Evolutionary conservation across 2,329 filamentous ascomycete species (phyloP).

Genomic region (Calonectria naviculata): DNA sequence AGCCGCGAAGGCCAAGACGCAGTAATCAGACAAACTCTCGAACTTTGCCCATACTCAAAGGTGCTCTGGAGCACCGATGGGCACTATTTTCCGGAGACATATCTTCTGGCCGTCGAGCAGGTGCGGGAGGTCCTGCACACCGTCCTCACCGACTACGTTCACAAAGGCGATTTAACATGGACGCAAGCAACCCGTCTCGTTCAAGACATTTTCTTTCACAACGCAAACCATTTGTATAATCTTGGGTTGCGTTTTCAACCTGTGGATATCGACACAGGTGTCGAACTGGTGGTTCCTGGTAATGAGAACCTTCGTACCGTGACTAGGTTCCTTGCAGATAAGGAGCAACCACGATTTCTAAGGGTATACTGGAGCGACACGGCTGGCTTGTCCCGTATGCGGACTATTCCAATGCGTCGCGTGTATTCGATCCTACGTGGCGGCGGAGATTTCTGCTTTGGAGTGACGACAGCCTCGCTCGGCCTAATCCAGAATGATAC

Average conservation of each 20-base stretch:
- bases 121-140: constrained; percentile 77
- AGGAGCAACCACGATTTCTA: constrained; percentile 70
- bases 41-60: constrained; percentile 80
- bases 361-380: constrained; percentile 84
- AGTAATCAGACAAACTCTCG: constrained; percentile 77
- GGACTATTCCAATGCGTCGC: constrained; percentile 73
- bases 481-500: constrained; percentile 76
- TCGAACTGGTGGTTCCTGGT: constrained; percentile 11
- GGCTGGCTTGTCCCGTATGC: constrained; percentile 74
- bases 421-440: constrained; percentile 60
- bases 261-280: constrained; percentile 9
- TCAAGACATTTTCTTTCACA: constrained; percentile 78
- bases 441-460: constrained; percentile 60
- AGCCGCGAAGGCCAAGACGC: constrained; percentile 80
- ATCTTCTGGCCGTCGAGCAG: constrained; percentile 77
- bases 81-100: constrained; percentile 83
- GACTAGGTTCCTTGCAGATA: constrained; percentile 54
- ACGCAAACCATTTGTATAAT: constrained; percentile 80
- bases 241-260: constrained; percentile 61
- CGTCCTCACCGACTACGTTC: constrained; percentile 75
- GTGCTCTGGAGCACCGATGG: constrained; percentile 85
- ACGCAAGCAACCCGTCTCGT: constrained; percentile 72
- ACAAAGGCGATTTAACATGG: constrained; percentile 69
- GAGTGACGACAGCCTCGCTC: constrained; percentile 72
- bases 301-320: constrained; percentile 22